A percentile compares a stretch with the other conserved stretches of the same genome.
Evolutionary conservation across 2,329 filamentous ascomycete species (phyloP).

Genomic region (Ceratocystis lukuohia): DNA sequence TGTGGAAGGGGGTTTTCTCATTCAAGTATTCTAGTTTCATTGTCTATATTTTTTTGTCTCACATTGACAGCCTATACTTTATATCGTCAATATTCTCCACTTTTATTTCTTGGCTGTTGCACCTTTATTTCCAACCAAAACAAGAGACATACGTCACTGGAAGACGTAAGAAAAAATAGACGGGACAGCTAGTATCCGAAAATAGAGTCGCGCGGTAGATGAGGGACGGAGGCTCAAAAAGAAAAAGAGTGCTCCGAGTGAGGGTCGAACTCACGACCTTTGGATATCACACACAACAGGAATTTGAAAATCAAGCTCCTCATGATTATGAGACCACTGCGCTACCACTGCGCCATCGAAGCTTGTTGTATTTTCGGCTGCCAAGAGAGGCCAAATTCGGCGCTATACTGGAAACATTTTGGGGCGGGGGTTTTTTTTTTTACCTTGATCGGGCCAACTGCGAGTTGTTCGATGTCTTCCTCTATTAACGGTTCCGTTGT

Average conservation of each 20-base stretch:
- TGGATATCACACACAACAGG: slow-evolving; percentile 16
- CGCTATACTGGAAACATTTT: too few species aligned
- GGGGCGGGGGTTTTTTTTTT: too few species aligned
- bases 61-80: not conserved
- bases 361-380: slow-evolving; percentile 10
- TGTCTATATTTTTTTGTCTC: not conserved
- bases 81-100: not conserved
- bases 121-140: too few species aligned
- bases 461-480: too few species aligned
- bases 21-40: not conserved
- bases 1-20: not conserved
- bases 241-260: slow-evolving; percentile 19
- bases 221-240: too few species aligned
- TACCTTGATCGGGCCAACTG: too few species aligned
- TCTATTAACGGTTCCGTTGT: too few species aligned
- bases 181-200: too few species aligned
- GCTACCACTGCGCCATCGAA: slow-evolving; percentile 19
- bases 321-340: slow-evolving; percentile 19
- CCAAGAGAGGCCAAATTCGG: too few species aligned
- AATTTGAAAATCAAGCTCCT: slow-evolving; percentile 15
- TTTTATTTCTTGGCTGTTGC: not conserved
- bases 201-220: too few species aligned
- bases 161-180: too few species aligned
- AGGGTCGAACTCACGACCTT: slow-evolving; percentile 22
- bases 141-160: too few species aligned